Evolutionary conservation across 192 early-diverging fungal species (phyloP).

Genomic region (Linnemannia hyalina): DNA sequence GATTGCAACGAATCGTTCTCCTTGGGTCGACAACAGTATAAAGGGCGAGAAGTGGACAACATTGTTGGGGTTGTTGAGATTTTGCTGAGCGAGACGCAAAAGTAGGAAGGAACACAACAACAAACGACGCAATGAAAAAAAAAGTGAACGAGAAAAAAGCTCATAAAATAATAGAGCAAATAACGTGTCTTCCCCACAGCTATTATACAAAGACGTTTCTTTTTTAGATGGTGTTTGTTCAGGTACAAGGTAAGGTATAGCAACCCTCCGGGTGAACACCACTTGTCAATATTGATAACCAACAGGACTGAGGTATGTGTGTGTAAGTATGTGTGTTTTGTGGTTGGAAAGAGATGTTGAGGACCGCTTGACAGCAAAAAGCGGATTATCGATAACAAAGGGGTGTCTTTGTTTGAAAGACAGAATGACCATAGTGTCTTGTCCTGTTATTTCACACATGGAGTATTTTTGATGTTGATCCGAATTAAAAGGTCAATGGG

Average conservation of each 20-base stretch:
- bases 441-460: neutral
- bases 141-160: neutral
- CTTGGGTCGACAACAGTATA: neutral
- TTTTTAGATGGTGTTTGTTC: neutral
- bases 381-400: neutral
- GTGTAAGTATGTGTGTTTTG: neutral
- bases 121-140: neutral
- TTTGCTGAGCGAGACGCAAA: conserved; percentile 11
- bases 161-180: neutral
- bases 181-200: conserved; percentile 21
- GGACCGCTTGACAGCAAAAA: neutral
- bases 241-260: neutral
- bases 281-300: neutral
- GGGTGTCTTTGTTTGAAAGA: neutral
- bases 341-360: neutral
- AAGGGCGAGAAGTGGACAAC: neutral
- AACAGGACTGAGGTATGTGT: neutral
- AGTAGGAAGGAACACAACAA: neutral
- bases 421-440: neutral
- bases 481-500: neutral
- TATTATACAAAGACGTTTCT: neutral
- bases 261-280: neutral
- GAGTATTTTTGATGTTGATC: neutral
- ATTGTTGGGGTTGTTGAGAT: conserved; percentile 13
- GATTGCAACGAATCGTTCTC: neutral